Percentiles rank a stretch among this genome's conserved stretches.
Evolutionary conservation across 2,329 filamentous ascomycete genomes (phyloP).

Genomic region (Aspergillus floridensis): DNA sequence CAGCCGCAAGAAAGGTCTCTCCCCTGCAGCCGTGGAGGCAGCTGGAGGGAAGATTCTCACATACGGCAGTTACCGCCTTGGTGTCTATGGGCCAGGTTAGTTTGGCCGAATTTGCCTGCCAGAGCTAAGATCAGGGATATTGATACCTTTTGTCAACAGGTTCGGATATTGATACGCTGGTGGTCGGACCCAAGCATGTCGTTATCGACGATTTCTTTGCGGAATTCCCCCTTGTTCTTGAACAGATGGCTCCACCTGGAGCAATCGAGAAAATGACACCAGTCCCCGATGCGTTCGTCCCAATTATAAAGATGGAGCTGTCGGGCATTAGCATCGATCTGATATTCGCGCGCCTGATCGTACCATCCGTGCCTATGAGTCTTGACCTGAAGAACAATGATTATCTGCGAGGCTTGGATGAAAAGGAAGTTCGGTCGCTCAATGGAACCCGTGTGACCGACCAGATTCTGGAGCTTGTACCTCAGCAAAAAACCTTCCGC

Average conservation of each 20-base stretch:
- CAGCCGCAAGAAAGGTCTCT: constrained; percentile 68
- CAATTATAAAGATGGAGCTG: constrained; percentile 96
- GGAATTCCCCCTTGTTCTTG: constrained; percentile 76
- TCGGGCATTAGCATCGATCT: constrained; percentile 90
- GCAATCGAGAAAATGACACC: constrained; percentile 80
- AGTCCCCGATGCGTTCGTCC: constrained; percentile 88
- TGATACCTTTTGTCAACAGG: constrained; percentile 48
- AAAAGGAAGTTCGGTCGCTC: constrained; percentile 80
- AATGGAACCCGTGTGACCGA: constrained; percentile 95
- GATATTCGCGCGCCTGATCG: constrained; percentile 75
- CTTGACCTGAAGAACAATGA: constrained; percentile 79
- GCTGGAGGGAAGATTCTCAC: constrained; percentile 92
- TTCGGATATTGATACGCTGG: constrained; percentile 95
- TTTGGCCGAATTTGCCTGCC: neutral
- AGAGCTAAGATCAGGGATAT: constrained; percentile 5
- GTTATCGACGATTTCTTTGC: constrained; percentile 88
- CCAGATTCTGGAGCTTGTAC: constrained; percentile 84
- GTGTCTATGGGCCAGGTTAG: constrained; percentile 79
- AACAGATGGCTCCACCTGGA: constrained; percentile 71
- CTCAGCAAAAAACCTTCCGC: constrained; percentile 84
- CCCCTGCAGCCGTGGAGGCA: constrained; percentile 73
- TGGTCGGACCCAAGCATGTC: constrained; percentile 88
- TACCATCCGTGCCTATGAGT: constrained; percentile 68
- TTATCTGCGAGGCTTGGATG: constrained; percentile 79
- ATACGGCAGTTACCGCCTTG: constrained; percentile 91